phyloP scores from a whole-genome alignment of 1,284 basidiomycete genomes.

The Marasmius tenuissimus region DNA sequence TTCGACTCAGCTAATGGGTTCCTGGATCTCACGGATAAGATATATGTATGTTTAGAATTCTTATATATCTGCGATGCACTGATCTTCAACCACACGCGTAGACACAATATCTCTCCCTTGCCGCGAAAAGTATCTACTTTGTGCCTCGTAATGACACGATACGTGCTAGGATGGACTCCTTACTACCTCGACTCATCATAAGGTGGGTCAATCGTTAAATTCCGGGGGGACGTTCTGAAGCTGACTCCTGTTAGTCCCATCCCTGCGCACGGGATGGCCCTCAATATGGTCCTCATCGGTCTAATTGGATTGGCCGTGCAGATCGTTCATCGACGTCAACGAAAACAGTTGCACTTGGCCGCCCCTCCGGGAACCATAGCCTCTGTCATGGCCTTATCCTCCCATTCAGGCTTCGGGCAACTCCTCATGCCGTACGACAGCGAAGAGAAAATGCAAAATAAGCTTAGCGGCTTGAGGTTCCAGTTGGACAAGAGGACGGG shows the following conservation, averaged over 20 bases:
- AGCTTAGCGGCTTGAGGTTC: slow-evolving; percentile 55
- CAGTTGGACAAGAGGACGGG: slow-evolving; percentile 58
- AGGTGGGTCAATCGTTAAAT: slow-evolving; percentile 42
- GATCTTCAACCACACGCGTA: slow-evolving; percentile 19
- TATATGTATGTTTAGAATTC: slow-evolving; percentile 48
- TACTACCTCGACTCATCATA: slow-evolving; percentile 49
- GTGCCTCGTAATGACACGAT: slow-evolving; percentile 35
- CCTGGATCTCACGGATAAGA: slow-evolving; percentile 41
- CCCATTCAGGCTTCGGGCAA: slow-evolving; percentile 62
- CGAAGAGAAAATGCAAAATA: slow-evolving; percentile 39
- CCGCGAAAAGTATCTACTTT: slow-evolving; percentile 59
- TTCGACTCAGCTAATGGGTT: slow-evolving; percentile 53
- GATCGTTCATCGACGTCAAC: slow-evolving; percentile 42
- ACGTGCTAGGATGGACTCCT: slow-evolving; percentile 35
- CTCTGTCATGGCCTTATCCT: slow-evolving; percentile 51
- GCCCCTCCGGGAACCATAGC: slow-evolving; percentile 62
- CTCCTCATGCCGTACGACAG: slow-evolving; percentile 62
- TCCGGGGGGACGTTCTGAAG: neutral
- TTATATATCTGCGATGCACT: neutral
- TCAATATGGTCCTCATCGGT: slow-evolving; percentile 46
- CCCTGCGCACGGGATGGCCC: slow-evolving; percentile 47
- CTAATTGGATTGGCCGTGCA: slow-evolving; percentile 45
- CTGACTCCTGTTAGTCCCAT: slow-evolving; percentile 38
- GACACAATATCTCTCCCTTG: slow-evolving; percentile 56
- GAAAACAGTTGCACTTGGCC: slow-evolving; percentile 52